Evolutionary conservation across 768 basidiomycete species (phyloP), one percentile per base, ranked within the genome.

Genomic region (Pholiota conissans): DNA sequence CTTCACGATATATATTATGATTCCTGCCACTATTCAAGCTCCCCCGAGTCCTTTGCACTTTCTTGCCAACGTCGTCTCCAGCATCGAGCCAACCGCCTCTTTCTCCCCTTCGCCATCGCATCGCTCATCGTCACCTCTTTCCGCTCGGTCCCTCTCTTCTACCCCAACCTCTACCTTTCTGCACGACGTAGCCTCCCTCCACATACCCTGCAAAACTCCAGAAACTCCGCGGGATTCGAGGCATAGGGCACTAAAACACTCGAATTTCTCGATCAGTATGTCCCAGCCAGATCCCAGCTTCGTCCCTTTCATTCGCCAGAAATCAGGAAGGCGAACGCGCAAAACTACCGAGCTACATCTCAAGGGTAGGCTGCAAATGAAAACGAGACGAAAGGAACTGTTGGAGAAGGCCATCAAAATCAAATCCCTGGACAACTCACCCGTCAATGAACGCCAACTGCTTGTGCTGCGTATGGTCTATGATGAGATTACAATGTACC

Each of bases 401-500:
- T 61, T 75, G 63, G 71, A 73, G 24, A 71, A 71, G 52, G 76
- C 76, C 35, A 71, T 67, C 58, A 75, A 71, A 64, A 77, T 77
- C 59, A 72, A 71, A 58, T 76, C 77, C 37, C 65, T 79, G n/a
- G 76, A 77, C 57, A 83, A 83, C 61, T 80, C 84, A 8, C 84
- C 84, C 52, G 84, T 78, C 59, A 77, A 84, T 68, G 71, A 77
- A 58, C 79, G 78, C 50, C 85, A 86, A 63, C 76, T 83, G 35
- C 73, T 77, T 64, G 78, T 87, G 55, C 79, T 86, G 60, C 78
- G 79, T 60, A 85, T 85, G 78, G 81, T 86, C 22, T 86, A 83
- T 66, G 78, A 84, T 58, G 80, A 85, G 65, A 84, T 86, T 62
- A 85, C 85, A 56, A 81, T 82, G 75, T 85, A 84, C 73, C 85